These are phyloP conservation scores for Mycena leptocephala DNA, from an alignment of 768 basidiomycete species.

Conservation along the genomic window DNA sequence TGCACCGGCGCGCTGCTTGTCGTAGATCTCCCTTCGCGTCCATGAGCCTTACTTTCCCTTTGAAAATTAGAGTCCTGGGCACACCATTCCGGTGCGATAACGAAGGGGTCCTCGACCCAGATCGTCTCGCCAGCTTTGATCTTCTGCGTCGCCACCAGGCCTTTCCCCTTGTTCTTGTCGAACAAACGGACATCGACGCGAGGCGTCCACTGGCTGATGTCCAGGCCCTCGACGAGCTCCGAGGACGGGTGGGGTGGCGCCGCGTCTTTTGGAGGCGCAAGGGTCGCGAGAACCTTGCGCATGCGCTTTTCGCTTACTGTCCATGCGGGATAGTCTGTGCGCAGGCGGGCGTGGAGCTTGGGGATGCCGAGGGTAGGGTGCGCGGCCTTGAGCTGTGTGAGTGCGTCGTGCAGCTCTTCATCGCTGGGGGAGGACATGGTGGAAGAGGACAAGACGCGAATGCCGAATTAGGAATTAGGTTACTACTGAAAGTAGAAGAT, in stretches of 20 bases:
- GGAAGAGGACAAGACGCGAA: neutral
- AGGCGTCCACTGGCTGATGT: slow-evolving; percentile 73
- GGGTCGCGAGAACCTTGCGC: slow-evolving; percentile 72
- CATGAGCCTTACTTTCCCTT: neutral
- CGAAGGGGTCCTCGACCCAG: slow-evolving; percentile 90
- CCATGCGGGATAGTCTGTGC: slow-evolving; percentile 77
- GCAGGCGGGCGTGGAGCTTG: slow-evolving; percentile 79
- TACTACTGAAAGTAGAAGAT: no score
- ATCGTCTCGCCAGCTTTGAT: slow-evolving; percentile 82
- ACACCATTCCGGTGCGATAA: slow-evolving; percentile 88
- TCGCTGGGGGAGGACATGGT: slow-evolving; percentile 66
- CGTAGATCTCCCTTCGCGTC: slow-evolving; percentile 79
- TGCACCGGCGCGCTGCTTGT: slow-evolving; percentile 70
- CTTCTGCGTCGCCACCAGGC: slow-evolving; percentile 79
- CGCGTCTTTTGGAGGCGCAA: slow-evolving; percentile 25
- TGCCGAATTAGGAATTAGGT: no score
- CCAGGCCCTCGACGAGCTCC: slow-evolving; percentile 71
- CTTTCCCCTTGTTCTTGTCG: slow-evolving; percentile 83
- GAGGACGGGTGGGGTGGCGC: slow-evolving; percentile 36
- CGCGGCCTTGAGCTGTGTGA: slow-evolving; percentile 68
- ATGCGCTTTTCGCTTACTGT: slow-evolving; percentile 89
- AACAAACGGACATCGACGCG: slow-evolving; percentile 82
- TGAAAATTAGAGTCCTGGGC: slow-evolving; percentile 1
- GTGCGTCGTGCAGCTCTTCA: slow-evolving; percentile 70
- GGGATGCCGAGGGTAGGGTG: slow-evolving; percentile 79